Conservation (phyloP, 2,329 filamentous ascomycete genomes). For the Cladosporium sp. region DNA sequence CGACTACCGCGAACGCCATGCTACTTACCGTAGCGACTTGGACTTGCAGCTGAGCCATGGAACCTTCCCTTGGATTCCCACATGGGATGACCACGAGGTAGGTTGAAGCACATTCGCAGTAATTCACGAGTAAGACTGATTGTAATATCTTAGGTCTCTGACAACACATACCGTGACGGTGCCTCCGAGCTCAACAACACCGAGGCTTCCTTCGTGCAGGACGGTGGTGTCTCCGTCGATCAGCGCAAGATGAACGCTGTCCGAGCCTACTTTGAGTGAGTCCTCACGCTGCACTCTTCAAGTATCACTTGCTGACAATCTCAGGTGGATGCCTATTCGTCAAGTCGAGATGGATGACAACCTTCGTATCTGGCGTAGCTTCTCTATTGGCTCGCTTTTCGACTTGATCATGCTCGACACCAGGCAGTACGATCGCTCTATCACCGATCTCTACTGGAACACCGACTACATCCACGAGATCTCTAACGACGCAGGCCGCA, state of each 20-base stretch:
- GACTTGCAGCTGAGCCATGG: slow-evolving; percentile 56
- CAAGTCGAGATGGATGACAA: slow-evolving; percentile 67
- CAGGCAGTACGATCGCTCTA: slow-evolving; percentile 63
- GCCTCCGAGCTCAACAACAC: slow-evolving; percentile 60
- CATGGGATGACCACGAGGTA: slow-evolving; percentile 58
- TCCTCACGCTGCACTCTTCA: neutral
- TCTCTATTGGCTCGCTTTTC: slow-evolving; percentile 61
- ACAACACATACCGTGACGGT: slow-evolving; percentile 64
- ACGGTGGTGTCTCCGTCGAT: slow-evolving; percentile 60
- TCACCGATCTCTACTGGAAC: slow-evolving; percentile 50
- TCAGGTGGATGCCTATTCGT: slow-evolving; percentile 49
- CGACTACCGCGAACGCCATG: slow-evolving; percentile 57
- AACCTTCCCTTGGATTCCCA: slow-evolving; percentile 58
- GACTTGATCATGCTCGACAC: slow-evolving; percentile 68
- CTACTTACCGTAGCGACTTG: slow-evolving; percentile 57
- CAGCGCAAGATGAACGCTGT: slow-evolving; percentile 64
- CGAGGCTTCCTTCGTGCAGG: slow-evolving; percentile 59
- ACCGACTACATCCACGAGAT: slow-evolving; percentile 42
- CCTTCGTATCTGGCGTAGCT: slow-evolving; percentile 63
- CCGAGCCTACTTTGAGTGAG: neutral
- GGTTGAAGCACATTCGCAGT: neutral
- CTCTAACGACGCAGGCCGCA: slow-evolving; percentile 62
- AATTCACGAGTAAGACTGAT: slow-evolving; percentile 48
- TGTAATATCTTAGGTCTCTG: slow-evolving; percentile 43
- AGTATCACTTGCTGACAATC: neutral